Evolutionary conservation across 768 basidiomycete species (phyloP).

Genomic region (Lactarius deliciosus): DNA sequence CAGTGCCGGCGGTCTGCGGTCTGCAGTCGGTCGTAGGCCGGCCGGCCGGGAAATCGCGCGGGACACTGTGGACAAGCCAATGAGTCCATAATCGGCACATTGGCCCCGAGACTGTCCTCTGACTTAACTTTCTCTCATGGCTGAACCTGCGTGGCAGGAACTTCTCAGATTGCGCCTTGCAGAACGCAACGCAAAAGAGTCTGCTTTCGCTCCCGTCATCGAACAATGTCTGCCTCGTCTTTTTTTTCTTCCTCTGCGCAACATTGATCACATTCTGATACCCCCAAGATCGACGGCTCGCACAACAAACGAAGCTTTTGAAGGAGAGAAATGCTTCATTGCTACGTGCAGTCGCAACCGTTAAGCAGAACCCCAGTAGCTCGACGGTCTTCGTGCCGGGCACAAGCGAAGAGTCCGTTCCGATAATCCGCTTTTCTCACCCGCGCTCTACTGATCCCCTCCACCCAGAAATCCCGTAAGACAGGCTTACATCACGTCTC

Average conservation of each 20-base stretch:
- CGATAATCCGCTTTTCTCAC: constrained; percentile 1
- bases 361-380: constrained; percentile 59
- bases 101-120: constrained; percentile 7
- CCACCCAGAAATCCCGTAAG: constrained; percentile 72
- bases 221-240: constrained; percentile 69
- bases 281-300: constrained; percentile 77
- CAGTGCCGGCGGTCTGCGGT: background rate
- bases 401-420: constrained; percentile 68
- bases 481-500: constrained; percentile 84
- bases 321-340: constrained; percentile 91
- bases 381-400: constrained; percentile 62
- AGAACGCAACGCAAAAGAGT: constrained; percentile 80
- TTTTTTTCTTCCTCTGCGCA: constrained; percentile 23
- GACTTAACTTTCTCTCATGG: constrained; percentile 48
- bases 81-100: background rate
- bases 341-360: constrained; percentile 77
- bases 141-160: constrained; percentile 85
- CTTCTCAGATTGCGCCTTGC: constrained; percentile 72
- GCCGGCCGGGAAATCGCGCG: background rate
- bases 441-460: constrained; percentile 9
- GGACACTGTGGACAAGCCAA: background rate
- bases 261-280: constrained; percentile 25
- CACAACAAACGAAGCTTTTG: constrained; percentile 87
- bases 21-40: background rate
- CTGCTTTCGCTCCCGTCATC: constrained; percentile 79